phyloP scores from a whole-genome alignment of 2,329 filamentous ascomycete genomes.

The Aureobasidium sp. region DNA sequence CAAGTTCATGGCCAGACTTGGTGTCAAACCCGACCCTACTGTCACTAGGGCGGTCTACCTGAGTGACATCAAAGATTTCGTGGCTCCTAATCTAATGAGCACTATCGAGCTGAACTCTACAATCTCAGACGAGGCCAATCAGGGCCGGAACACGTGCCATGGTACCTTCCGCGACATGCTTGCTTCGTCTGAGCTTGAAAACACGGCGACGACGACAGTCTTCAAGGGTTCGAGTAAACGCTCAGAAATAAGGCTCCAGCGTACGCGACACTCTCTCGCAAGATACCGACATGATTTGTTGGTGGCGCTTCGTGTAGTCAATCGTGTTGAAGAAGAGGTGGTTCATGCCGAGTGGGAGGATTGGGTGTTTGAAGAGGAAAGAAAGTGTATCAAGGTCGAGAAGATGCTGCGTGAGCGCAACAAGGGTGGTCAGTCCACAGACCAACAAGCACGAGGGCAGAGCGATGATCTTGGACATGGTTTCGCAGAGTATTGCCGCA shows the following conservation, averaged over 20 bases:
- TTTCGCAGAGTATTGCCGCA: conserved; percentile 57
- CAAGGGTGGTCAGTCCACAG: conserved; percentile 20
- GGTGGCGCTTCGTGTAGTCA: conserved; percentile 84
- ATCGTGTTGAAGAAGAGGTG: conserved; percentile 80
- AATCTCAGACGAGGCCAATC: conserved; percentile 20
- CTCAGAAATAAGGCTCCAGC: conserved; percentile 51
- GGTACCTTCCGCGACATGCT: conserved; percentile 27
- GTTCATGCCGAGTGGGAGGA: conserved; percentile 86
- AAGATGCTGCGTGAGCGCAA: conserved; percentile 38
- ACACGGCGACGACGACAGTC: not conserved
- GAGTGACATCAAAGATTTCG: conserved; percentile 64
- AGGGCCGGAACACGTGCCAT: conserved; percentile 23
- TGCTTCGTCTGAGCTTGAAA: conserved; percentile 14
- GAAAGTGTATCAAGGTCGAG: conserved; percentile 61
- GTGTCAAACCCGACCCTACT: conserved; percentile 67
- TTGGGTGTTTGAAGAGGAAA: conserved; percentile 76
- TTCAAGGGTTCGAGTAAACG: conserved; percentile 13
- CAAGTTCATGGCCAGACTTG: conserved; percentile 73
- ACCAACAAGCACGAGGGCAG: conserved; percentile 26
- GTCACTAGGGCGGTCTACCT: conserved; percentile 86
- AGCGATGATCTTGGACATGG: conserved; percentile 42
- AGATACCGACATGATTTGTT: conserved; percentile 82
- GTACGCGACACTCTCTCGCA: conserved; percentile 76
- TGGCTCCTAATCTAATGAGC: conserved; percentile 27
- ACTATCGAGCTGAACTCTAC: conserved; percentile 2